Evolutionary conservation across 176 grass and related monocot species (phyloP).

Genomic region (Melocanna baccifera): DNA sequence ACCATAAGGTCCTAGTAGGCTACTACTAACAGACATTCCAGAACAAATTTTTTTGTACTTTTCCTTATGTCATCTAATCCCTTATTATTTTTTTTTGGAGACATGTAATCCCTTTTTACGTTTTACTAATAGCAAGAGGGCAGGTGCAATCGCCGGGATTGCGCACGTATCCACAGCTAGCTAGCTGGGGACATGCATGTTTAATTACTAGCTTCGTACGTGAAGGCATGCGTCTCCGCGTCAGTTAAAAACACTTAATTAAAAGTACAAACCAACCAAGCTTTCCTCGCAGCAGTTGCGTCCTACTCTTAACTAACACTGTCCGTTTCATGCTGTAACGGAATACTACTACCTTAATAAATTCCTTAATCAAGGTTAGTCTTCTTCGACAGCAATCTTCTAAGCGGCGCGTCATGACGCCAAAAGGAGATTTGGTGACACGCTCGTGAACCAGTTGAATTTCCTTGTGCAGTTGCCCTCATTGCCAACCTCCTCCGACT

Average conservation of each 20-base stretch:
- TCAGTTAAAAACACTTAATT: background rate
- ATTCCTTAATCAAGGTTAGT: background rate
- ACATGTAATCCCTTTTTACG: background rate
- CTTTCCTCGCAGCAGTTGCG: conserved; percentile 23
- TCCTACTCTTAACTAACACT: conserved; percentile 29
- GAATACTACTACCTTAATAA: background rate
- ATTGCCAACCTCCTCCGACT: background rate
- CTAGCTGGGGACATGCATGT: background rate
- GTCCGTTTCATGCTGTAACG: conserved; percentile 1
- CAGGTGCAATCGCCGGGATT: background rate
- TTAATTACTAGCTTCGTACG: background rate
- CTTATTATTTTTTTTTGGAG: too few species aligned
- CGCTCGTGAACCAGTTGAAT: background rate
- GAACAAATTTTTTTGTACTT: background rate
- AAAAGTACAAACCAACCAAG: background rate
- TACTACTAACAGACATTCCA: background rate
- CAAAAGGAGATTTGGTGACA: background rate
- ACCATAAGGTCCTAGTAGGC: too few species aligned
- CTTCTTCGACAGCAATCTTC: background rate
- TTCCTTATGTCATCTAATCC: background rate
- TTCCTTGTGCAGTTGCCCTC: background rate
- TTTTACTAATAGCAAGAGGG: background rate
- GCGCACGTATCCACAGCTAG: background rate
- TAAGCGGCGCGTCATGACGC: background rate
- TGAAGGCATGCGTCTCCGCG: background rate